Percentiles rank a stretch among this genome's conserved stretches.
These are phyloP conservation scores for Globisporangium splendens DNA, from an alignment of 352 stramenopile genomes.

Conservation along the genomic window DNA sequence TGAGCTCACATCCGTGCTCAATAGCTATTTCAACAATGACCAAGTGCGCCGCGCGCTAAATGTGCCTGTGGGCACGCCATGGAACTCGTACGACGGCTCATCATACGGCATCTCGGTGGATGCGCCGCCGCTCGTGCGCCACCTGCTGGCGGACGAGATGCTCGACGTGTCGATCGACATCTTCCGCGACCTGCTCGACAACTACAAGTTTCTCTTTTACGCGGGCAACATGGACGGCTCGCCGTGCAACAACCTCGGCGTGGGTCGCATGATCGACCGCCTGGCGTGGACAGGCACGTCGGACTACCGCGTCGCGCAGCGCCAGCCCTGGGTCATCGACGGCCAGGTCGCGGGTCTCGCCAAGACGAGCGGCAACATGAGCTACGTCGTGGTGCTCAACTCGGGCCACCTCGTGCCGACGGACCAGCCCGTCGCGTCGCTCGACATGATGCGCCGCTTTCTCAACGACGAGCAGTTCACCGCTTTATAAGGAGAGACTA, in stretches of 20 bases:
- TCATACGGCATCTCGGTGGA: conserved; percentile 47
- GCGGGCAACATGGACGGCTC: conserved; percentile 85
- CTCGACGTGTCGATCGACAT: conserved; percentile 72
- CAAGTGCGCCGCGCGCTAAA: conserved; percentile 83
- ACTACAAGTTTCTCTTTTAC: conserved; percentile 85
- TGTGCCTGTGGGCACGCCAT: conserved; percentile 60
- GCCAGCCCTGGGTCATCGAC: conserved; percentile 59
- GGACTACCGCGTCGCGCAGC: conserved; percentile 57
- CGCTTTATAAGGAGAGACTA: not conserved
- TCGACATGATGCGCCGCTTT: conserved; percentile 84
- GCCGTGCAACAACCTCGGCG: conserved; percentile 73
- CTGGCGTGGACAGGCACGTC: conserved; percentile 66
- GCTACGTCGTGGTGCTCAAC: conserved; percentile 80
- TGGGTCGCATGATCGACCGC: conserved; percentile 75
- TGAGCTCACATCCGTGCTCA: conserved; percentile 44
- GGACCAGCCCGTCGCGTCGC: conserved; percentile 63
- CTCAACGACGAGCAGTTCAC: conserved; percentile 44
- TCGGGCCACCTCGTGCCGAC: conserved; percentile 68
- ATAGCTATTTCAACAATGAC: conserved; percentile 83
- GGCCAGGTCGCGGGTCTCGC: conserved; percentile 54
- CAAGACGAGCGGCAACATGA: conserved; percentile 78
- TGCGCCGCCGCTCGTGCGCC: conserved; percentile 60
- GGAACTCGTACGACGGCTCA: conserved; percentile 62
- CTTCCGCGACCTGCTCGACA: conserved; percentile 73
- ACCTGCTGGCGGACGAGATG: conserved; percentile 75